Evolutionary conservation across 768 basidiomycete genomes (phyloP).

Genomic region (Suillus brevipes): DNA sequence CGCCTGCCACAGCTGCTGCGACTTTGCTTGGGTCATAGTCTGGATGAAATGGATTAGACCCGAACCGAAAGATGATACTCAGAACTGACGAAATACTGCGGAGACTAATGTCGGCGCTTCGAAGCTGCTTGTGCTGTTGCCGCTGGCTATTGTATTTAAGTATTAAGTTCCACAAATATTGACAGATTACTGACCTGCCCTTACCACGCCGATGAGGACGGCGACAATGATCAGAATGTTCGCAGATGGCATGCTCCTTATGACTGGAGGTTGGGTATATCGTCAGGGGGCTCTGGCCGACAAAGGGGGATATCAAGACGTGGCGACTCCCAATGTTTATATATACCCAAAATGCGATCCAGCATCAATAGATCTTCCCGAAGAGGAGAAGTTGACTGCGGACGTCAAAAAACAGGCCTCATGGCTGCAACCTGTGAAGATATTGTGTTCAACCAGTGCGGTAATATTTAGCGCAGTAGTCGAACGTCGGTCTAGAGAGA

Average conservation of each 20-base stretch:
- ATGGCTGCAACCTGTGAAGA: neutral
- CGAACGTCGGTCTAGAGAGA: no score
- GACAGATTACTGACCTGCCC: neutral
- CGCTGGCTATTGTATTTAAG: neutral
- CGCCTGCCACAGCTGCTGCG: constrained; percentile 23
- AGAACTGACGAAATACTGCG: neutral
- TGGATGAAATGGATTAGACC: neutral
- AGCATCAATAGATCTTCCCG: neutral
- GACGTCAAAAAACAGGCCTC: neutral
- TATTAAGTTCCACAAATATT: neutral
- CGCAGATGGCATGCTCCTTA: neutral
- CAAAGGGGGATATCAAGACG: neutral
- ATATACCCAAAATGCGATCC: neutral
- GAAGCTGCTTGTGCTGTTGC: neutral
- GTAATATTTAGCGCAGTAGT: no score
- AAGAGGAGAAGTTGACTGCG: neutral
- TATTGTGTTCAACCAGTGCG: neutral
- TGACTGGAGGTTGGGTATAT: no score
- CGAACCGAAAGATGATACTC: no score
- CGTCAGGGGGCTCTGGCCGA: neutral
- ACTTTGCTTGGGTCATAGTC: constrained; percentile 27
- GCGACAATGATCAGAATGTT: neutral
- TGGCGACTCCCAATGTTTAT: neutral
- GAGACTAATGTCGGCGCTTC: neutral
- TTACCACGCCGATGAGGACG: neutral